Evolutionary conservation across 73 alveolate genomes (phyloP), one percentile per base, ranked within the genome.

Genomic region (Paramecium pentaurelia): DNA sequence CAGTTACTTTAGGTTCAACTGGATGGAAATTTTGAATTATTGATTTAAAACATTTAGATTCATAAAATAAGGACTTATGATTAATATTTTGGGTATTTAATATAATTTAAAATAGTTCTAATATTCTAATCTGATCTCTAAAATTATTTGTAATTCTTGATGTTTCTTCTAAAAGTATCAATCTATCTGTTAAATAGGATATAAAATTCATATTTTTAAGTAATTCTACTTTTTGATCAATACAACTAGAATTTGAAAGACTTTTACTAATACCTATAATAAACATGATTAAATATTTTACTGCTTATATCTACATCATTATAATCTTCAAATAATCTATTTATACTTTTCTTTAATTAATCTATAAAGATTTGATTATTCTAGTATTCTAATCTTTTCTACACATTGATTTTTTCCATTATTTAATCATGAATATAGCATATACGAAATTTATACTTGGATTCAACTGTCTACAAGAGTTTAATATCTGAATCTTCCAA

Each of bases 1-100:
- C 88, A 36, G 64, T 75, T 2, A 75, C 47, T 75, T 75, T 42
- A 36, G 88, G 88, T 75, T 75, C 88, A 9, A 75, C 22, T 4
- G 60, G 58, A 14, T 75, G 88, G 18, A 75, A 75, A 42, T 34
- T 75, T 30, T 42, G 8, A 11, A 75, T 10, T 0, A 75, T 11
- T 30, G 47, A 34, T n/a, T 75, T 75, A 8, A 38, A 75, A 28
- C 38, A 75, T 22, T 75, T 42, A 12, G 30, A 7, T 11, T 34
- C 47, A 20, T 64, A 14, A 38, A 30, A 38, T 20, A 75, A n/a
- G n/a, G 25, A 22, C 40, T 75, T 25, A n/a, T 12, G 38, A 38
- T 42, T 42, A n/a, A 30, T 42, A 16, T 42, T 64, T 12, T 64
- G 7, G 0, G 10, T 28, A 11, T 32, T 34, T 10, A 34, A 64